Base-by-base conservation (phyloP, 495 filamentous ascomycete genomes). In the Hypoxylon lenormandii region DNA sequence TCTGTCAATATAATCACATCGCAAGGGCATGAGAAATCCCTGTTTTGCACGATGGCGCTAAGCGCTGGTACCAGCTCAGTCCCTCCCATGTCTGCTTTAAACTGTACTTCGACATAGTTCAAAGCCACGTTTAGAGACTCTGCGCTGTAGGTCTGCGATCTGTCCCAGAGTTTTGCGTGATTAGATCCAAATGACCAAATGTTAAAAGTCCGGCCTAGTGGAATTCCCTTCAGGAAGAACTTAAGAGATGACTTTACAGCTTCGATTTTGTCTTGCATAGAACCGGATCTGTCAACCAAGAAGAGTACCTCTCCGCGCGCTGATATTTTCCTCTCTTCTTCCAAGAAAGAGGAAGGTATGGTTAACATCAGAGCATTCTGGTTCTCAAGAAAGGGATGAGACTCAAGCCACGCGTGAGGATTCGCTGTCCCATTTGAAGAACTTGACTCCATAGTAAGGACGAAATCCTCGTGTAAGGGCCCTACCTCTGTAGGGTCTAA, bases 161-260 rank as follows among this genome's bases (percentile, higher is more conserved):
- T 75, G 0, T 68, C 38, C 85, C 86, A 90, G 11, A 89, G 75
- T 52, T 83, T 82, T 0, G 59, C 59, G 58, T 82, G 64, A 1
- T 21, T 12, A 28, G 33, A 74, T 7, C 87, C 87, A 65, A 90
- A 90, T 1, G 82, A 87, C 73, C 82, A 86, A 51, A 90, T 86
- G 67, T 90, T 88, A 73, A 90, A 90, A 28, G 74, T 79, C 12
- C 82, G 71, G 0, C 83, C 84, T 5, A 84, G 50, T 1, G 87
- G 87, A 11, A 90, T 61, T 0, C 82, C 84, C 61, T 87, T 88
- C 13, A 90, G 73, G 64, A 89, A 88, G 16, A 88, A 76, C 13
- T 76, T 74, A n/a, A 90, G 74, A 2, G 86, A 86, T 4, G 79
- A 76, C 12, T 79, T 69, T 12, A 87, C 69, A 2, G 82, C 81